Evolutionary conservation across 1,139 yeast genomes (phyloP), one percentile per base, ranked within the genome.

Genomic region (Suhomyces anneliseae): DNA sequence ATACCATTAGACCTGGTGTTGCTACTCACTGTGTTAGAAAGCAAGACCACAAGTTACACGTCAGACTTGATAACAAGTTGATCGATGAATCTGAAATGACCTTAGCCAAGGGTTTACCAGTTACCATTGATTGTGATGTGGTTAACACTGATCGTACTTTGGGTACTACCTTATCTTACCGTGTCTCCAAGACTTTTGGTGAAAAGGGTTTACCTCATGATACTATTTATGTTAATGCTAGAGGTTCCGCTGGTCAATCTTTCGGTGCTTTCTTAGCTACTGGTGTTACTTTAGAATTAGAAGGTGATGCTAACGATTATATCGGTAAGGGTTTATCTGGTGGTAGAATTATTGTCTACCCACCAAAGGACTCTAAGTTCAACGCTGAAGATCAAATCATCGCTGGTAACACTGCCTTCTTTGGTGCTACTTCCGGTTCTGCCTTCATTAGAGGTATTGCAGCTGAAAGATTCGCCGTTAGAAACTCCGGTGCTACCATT

Each of bases 311-410:
- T 57, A 93, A 93, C 65, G 99, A 93, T 74, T 93, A 93, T 68
- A 96, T 93, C 58, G 99, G 98, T 58, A 93, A 93, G 74, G 98
- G 98, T 58, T 78, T 93, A 52, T 88, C 96, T 53, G 99, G 99
- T 60, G 99, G 99, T 69, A 82, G 96, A 62, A 66, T 93, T 51
- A 82, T 92, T 64, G 90, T 92, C 54, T 93, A 86, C 72, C 99
- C 99, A 52, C 97, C 97, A 57, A 79, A 81, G 63, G 84, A 76
- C 58, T 84, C 96, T 27, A 76, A 74, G 43, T 90, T 90, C 79
- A 89, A 89, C 69, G 95, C 97, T 43, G 97, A 90, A 69, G 98
- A 93, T 68, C 95, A 93, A 72, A 92, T 92, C 57, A 86, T 93
- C 64, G 87, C 95, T 54, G 99, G 99, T 74, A 93, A 93, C 76